Evolutionary conservation across 306 rosid species (phyloP).

Genomic region (Acacia confusa): DNA sequence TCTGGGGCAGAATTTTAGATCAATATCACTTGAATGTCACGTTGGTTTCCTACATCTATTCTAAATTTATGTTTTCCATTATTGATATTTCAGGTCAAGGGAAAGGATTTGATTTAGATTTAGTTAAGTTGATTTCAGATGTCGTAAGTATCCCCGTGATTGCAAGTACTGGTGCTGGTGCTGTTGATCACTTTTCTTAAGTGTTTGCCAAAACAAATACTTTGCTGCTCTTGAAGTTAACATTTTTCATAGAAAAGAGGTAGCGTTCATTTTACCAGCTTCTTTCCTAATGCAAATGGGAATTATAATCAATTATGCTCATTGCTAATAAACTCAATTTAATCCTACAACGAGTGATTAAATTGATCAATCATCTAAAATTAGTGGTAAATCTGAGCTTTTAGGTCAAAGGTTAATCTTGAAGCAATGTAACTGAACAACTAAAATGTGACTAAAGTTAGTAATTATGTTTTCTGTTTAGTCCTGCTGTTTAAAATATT

Average conservation of each 20-base stretch:
- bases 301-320: not conserved
- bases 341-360: not conserved
- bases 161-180: slow-evolving; percentile 95
- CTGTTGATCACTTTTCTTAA: slow-evolving; percentile 73
- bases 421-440: no score
- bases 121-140: slow-evolving; percentile 75
- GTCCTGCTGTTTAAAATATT: no score
- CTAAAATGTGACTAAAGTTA: no score
- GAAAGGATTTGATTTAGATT: slow-evolving; percentile 79
- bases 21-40: not conserved
- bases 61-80: slow-evolving; percentile 9
- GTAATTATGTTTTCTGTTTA: no score
- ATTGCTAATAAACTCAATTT: not conserved
- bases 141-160: slow-evolving; percentile 89
- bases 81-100: slow-evolving; percentile 77
- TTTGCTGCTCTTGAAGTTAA: slow-evolving; percentile 98
- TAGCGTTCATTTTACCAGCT: slow-evolving; percentile 21
- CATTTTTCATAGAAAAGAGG: slow-evolving; percentile 96
- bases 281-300: not conserved
- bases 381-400: no score
- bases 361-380: no score
- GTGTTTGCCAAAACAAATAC: slow-evolving; percentile 77
- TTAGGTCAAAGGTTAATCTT: no score
- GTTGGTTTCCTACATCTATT: not conserved
- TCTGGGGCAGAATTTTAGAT: not conserved